Base-by-base conservation (phyloP, 2,329 filamentous ascomycete species). In the Fusarium penzigii region DNA sequence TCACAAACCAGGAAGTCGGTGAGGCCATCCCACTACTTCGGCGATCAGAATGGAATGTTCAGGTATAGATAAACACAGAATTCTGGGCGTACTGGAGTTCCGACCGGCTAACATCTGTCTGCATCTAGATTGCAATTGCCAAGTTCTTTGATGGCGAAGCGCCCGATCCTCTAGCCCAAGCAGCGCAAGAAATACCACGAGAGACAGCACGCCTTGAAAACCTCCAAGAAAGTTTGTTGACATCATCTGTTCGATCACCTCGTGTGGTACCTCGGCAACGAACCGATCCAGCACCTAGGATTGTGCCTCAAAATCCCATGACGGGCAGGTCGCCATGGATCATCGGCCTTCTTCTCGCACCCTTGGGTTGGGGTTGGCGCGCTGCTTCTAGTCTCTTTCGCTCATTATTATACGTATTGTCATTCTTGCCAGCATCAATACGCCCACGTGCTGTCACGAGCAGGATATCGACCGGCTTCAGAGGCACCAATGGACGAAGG, bases 121-220 rank as follows among this genome's bases (percentile, higher is more conserved):
- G 10, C 11, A 13, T 51, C 5, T 68, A 97, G 87, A 96, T 97
- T 65, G 93, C 94, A 52, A 93, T 99, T 58, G 85, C 94, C 59
- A 95, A 95, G 68, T 97, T 97, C 82, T 99, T 97, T 70, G 94
- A 99, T 66, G 94, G 94, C 62, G 94, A 97, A 74, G 88, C 88
- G 4, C 83, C 91, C 44, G 90, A 96, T 69, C 88, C 85, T 12
- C 77, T 93, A 16, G 88, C 89, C 52, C 90, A 94, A 74, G 89
- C 86, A 44, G 79, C 82, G 8, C 79, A 86, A 54, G 72, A 79
- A n/a, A 78, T 85, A 39, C 86, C 87, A 16, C 83, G 84, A 43
- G 78, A 83, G 57, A 75, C 84, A 52, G 75, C 79, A 13, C 80
- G 90, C 58, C 84, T 88, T 59, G 89, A 95, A 66, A 95, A 90